phyloP scores from a whole-genome alignment of 2,329 filamentous ascomycete genomes.

The Incumbomyces delicatus region DNA sequence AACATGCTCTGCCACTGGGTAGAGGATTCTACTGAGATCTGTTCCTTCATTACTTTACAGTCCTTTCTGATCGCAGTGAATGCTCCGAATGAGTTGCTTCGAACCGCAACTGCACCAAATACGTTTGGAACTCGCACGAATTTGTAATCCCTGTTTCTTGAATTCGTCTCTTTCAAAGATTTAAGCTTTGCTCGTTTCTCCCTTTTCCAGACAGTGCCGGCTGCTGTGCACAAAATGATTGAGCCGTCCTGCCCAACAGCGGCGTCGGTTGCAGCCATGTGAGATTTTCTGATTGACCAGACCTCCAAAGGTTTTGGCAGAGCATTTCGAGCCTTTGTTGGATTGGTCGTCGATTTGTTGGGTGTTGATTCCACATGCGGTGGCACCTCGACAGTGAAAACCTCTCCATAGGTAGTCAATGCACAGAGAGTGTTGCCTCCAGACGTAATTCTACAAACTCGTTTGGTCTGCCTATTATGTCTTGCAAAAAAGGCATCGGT shows the following conservation, averaged over 20 bases:
- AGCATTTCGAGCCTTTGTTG: conserved; percentile 76
- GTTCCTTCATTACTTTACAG: conserved; percentile 65
- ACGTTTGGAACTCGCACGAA: conserved; percentile 84
- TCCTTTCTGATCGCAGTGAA: conserved; percentile 82
- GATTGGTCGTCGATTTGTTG: conserved; percentile 76
- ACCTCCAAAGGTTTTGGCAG: conserved; percentile 69
- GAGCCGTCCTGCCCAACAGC: conserved; percentile 86
- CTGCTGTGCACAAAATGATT: conserved; percentile 85
- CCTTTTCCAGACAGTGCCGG: conserved; percentile 85
- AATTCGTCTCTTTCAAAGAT: conserved; percentile 28
- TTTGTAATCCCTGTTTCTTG: conserved; percentile 80
- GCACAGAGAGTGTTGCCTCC: conserved; percentile 90
- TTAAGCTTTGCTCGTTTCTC: conserved; percentile 75
- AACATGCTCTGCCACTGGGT: conserved; percentile 65
- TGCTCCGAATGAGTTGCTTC: conserved; percentile 80
- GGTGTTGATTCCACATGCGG: conserved; percentile 54
- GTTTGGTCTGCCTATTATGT: conserved; percentile 55
- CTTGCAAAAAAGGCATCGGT: conserved; percentile 52
- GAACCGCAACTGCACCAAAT: conserved; percentile 71
- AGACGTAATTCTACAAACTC: conserved; percentile 66
- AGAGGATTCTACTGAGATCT: conserved; percentile 57
- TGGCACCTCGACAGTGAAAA: conserved; percentile 75
- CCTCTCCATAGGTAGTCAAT: conserved; percentile 70
- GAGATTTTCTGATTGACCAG: conserved; percentile 79
- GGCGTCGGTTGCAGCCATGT: conserved; percentile 75